These are phyloP conservation scores for Coemansia erecta DNA, from an alignment of 192 early-diverging fungal species.

Conservation along the genomic window DNA sequence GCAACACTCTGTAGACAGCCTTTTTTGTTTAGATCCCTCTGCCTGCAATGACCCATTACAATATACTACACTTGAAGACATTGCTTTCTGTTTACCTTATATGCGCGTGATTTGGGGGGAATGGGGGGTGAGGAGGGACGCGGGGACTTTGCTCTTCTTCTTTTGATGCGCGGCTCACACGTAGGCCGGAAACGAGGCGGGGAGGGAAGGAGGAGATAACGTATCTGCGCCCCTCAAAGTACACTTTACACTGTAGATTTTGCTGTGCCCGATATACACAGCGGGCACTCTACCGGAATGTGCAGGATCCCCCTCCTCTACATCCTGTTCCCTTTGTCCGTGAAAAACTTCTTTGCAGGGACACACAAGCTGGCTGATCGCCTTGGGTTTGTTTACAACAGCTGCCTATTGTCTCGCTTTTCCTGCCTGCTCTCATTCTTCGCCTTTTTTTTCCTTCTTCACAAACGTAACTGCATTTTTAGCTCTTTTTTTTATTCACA, in stretches of 20 bases:
- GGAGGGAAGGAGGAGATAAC: too few relatives aligned
- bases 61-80: neutral
- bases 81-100: too few relatives aligned
- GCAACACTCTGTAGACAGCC: conserved; percentile 25
- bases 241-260: too few relatives aligned
- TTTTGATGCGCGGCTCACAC: too few relatives aligned
- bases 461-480: conserved; percentile 4
- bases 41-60: neutral
- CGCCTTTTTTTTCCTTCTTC: neutral
- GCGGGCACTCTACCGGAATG: too few relatives aligned
- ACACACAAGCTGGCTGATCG: neutral
- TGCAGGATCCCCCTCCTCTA: neutral
- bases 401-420: neutral
- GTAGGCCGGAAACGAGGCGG: too few relatives aligned
- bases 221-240: too few relatives aligned
- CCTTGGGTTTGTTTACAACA: too few relatives aligned
- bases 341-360: neutral
- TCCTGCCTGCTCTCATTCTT: neutral
- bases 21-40: neutral
- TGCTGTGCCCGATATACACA: neutral
- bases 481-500: conserved; percentile 1
- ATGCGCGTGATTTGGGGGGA: too few relatives aligned
- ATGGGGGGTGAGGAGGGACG: too few relatives aligned
- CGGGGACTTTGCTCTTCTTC: too few relatives aligned
- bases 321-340: neutral